Evolutionary conservation across 2,329 filamentous ascomycete species (phyloP).

Genomic region (Phyllosticta ampelicida): DNA sequence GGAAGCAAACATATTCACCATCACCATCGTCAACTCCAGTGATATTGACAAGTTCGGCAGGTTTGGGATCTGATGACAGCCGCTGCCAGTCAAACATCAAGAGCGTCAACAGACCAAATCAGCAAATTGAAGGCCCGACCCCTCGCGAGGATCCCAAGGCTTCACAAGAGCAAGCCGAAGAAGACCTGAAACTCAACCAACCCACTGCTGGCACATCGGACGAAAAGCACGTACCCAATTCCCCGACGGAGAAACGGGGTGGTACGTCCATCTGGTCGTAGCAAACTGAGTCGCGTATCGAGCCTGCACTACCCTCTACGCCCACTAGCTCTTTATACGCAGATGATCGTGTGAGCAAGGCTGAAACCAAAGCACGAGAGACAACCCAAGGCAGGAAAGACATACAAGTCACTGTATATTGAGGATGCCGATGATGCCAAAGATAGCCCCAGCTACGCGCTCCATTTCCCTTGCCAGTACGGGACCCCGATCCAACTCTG

Average conservation of each 20-base stretch:
- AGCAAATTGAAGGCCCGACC: not conserved
- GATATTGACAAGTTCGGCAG: not conserved
- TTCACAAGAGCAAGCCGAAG: not conserved
- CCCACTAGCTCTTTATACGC: slow-evolving; percentile 5
- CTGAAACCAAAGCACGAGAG: not conserved
- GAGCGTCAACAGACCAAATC: not conserved
- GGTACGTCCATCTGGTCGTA: slow-evolving; percentile 6
- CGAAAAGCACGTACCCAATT: slow-evolving; percentile 1
- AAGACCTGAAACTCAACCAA: not conserved
- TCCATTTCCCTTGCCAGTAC: not conserved
- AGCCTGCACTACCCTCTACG: not conserved
- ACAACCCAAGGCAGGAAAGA: not conserved
- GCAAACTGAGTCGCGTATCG: not conserved
- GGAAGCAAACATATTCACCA: too few species aligned
- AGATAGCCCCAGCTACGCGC: not conserved
- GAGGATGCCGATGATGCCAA: not conserved
- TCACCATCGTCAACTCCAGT: not conserved
- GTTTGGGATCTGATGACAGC: not conserved
- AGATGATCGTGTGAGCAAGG: not conserved
- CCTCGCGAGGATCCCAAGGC: not conserved
- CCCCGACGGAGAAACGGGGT: slow-evolving; percentile 3
- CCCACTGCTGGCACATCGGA: not conserved
- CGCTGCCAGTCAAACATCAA: not conserved
- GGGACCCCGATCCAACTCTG: not conserved
- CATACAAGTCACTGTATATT: not conserved